These are phyloP conservation scores for Monosporascus sp. DNA, from an alignment of 2,329 filamentous ascomycete species.

Conservation along the genomic window DNA sequence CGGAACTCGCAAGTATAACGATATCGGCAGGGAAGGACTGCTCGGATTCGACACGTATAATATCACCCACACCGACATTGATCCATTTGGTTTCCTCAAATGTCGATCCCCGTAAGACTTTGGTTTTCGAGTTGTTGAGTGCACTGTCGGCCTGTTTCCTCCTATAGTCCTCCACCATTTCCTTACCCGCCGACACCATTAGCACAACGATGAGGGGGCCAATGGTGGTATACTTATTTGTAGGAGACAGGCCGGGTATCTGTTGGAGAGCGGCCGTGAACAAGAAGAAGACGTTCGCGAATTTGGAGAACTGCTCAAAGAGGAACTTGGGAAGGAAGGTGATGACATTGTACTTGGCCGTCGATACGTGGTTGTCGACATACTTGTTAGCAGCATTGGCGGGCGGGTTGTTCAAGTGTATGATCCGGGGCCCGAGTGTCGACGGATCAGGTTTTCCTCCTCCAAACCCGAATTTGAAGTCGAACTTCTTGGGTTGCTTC, in stretches of 20 bases:
- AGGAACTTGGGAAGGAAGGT: slow-evolving; percentile 97
- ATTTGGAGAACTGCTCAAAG: slow-evolving; percentile 98
- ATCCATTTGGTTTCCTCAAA: slow-evolving; percentile 93
- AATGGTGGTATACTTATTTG: slow-evolving; percentile 93
- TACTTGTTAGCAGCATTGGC: slow-evolving; percentile 88
- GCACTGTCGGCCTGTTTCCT: slow-evolving; percentile 80
- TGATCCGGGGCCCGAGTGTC: slow-evolving; percentile 84
- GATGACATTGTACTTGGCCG: slow-evolving; percentile 90
- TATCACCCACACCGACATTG: slow-evolving; percentile 86
- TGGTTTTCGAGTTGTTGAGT: slow-evolving; percentile 82
- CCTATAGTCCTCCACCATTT: slow-evolving; percentile 88
- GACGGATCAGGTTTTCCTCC: slow-evolving; percentile 81
- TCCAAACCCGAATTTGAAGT: slow-evolving; percentile 91
- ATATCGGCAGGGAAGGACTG: slow-evolving; percentile 92
- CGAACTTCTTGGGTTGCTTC: slow-evolving; percentile 55
- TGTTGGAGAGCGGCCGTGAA: slow-evolving; percentile 94
- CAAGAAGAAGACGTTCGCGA: slow-evolving; percentile 98
- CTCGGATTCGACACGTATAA: slow-evolving; percentile 89
- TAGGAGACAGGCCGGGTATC: slow-evolving; percentile 90
- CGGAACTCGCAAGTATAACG: slow-evolving; percentile 87
- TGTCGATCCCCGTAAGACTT: slow-evolving; percentile 72
- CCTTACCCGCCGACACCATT: slow-evolving; percentile 91
- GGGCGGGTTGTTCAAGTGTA: slow-evolving; percentile 92
- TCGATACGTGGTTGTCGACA: slow-evolving; percentile 94
- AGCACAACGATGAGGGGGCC: slow-evolving; percentile 87